Evolutionary conservation across 1,139 yeast species (phyloP), one percentile per base, ranked within the genome.

Genomic region (Suhomyces ambrosiae): DNA sequence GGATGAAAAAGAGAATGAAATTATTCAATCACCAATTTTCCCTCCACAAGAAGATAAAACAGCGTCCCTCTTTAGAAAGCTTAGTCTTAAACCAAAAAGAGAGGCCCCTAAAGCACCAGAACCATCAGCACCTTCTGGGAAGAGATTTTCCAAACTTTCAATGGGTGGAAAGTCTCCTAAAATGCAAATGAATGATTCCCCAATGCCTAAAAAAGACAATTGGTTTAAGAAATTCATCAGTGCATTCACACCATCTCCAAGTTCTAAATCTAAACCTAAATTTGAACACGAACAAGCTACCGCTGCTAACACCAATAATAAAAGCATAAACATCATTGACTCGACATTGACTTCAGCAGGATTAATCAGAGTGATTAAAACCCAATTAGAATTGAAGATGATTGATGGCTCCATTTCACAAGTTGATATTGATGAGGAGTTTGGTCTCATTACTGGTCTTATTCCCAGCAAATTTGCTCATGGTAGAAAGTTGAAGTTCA

Each of bases 371-470:
- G 59, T 68, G 9, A 61, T 71, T 38, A 60, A 56, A 41, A 63
- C 64, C 30, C 73, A 76, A 18, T 54, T 77, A 35, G 71, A 70
- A 47, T 58, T 76, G 52, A 74, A 76, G 49, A 61, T 65, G 37
- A 65, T 74, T 40, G 82, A 77, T 53, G 82, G 82, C 0, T 64
- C 80, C 2, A 63, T 77, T 6, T 55, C 60, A 17, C 60, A 64
- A 30, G 71, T 71, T 21, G 67, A 61, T 9, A 60, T 71, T 34
- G 71, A 71, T 52, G 65, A 66, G 48, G 74, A 69, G 42, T 66
- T 67, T 49, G 72, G 76, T 3, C 48, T 65, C 9, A 68, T 76
- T 23, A 62, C 62, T 41, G 80, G 81, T 3, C 56, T 62, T 7
- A 65, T 76, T 13, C 80, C 81, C 11, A 56, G 74, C n/a, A 65